Evolutionary conservation across 2,329 filamentous ascomycete species (phyloP), one percentile per base, ranked within the genome.

Genomic region (Diaporthe vaccinii): DNA sequence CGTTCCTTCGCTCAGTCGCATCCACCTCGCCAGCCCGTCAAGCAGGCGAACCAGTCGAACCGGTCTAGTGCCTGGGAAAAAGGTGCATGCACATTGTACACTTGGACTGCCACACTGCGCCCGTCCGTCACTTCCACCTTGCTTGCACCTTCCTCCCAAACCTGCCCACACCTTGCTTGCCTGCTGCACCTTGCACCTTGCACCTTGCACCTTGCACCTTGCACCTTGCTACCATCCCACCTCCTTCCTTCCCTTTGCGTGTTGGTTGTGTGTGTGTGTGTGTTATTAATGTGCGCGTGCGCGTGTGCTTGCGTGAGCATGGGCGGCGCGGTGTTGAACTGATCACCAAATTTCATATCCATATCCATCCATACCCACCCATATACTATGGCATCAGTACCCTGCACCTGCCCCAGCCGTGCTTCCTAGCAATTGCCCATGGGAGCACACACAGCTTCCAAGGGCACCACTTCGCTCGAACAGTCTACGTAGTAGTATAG

Each of bases 11-110:
- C 31, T 39, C 65, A 51, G 34, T 51, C 62, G 62, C 62, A 67
- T 67, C 44, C 61, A 67, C 49, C 61, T 51, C 61, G 49, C 41
- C 61, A 65, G 41, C 41, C 61, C 41, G 28, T 34, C 61, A n/a
- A 67, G 44, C 61, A 49, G 61, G 34, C 61, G n/a, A 49, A 14
- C 39, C n/a, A 17, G 61, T 67, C 61, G 59, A 67, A 49, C 61
- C 28, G 44, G 61, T 17, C 65, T 68, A 68, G 65, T 68, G 65
- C 62, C 44, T 68, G 70, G 46, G 57, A 65, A 55, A 25, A 61
- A 28, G 59, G 59, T 65, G 59, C 59, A 65, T 65, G 59, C 39
- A 65, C 59, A 65, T 65, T 62, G 70, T 58, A 55, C 70, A 62
- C 46, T 41, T 53, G 44, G 70, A 65, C 70, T 73, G 58, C 58